Evolutionary conservation across 176 grass and related monocot species (phyloP).

Genomic region (Avena sativa): DNA sequence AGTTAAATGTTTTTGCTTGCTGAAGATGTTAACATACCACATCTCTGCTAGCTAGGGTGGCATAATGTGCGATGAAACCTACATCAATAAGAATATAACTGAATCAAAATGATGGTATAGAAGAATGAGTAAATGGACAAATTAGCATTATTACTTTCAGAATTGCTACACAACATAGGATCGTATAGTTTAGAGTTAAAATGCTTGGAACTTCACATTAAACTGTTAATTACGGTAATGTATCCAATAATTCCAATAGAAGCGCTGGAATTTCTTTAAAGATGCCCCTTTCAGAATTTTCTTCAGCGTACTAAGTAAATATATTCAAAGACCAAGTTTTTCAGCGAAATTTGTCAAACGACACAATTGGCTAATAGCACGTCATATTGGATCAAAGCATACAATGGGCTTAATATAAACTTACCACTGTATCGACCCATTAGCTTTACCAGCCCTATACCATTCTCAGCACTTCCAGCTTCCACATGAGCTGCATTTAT

Average conservation of each 20-base stretch:
- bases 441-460: constrained; percentile 93
- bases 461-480: constrained; percentile 96
- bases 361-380: background rate
- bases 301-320: background rate
- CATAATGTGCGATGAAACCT: constrained; percentile 97
- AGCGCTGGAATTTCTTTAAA: background rate
- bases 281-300: background rate
- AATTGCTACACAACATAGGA: background rate
- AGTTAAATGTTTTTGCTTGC: constrained; percentile 4
- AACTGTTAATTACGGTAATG: background rate
- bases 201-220: background rate
- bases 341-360: background rate
- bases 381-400: constrained; percentile 13
- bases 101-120: background rate
- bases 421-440: constrained; percentile 98
- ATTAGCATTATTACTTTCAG: background rate
- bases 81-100: constrained; percentile 34
- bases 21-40: constrained; percentile 70
- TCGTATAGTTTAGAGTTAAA: background rate
- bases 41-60: constrained; percentile 98
- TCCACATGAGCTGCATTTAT: constrained; percentile 99
- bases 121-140: constrained; percentile 13
- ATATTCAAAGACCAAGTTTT: background rate
- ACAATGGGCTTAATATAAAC: constrained; percentile 5
- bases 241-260: constrained; percentile 20